phyloP scores from a whole-genome alignment of 2,329 filamentous ascomycete genomes.

The Pseudogymnoascus sp. region DNA sequence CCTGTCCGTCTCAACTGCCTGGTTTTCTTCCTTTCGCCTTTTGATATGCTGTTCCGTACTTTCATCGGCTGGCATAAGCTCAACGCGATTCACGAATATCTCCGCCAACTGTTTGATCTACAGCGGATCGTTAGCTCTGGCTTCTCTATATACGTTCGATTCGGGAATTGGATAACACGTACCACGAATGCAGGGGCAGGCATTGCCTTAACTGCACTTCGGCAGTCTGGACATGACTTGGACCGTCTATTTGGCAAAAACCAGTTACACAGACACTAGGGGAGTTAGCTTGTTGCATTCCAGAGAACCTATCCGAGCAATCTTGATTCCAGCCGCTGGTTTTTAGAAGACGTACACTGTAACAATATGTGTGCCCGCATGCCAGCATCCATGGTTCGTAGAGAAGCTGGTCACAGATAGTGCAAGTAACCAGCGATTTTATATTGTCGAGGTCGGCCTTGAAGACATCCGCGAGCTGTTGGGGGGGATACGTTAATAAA shows the following conservation, averaged over 20 bases:
- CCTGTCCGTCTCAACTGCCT: conserved; percentile 51
- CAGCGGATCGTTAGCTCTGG: neutral
- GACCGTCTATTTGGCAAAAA: conserved; percentile 38
- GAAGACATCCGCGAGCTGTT: conserved; percentile 21
- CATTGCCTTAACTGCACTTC: conserved; percentile 46
- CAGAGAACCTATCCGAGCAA: neutral
- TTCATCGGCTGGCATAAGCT: conserved; percentile 55
- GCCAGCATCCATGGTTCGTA: conserved; percentile 62
- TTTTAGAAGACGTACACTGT: conserved; percentile 40
- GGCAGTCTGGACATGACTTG: conserved; percentile 62
- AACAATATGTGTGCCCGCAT: conserved; percentile 67
- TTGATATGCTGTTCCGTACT: conserved; percentile 51
- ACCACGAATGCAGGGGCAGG: conserved; percentile 59
- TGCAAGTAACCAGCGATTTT: conserved; percentile 53
- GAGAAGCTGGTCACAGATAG: conserved; percentile 58
- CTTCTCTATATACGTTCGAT: neutral
- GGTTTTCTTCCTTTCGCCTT: conserved; percentile 50
- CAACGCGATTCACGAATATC: conserved; percentile 49
- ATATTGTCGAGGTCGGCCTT: conserved; percentile 50
- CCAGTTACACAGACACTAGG: conserved; percentile 29
- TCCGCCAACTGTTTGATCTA: conserved; percentile 57
- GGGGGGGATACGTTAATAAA: neutral
- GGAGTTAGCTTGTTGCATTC: conserved; percentile 15
- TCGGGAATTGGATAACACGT: conserved; percentile 19
- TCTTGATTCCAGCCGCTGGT: neutral